phyloP scores from a whole-genome alignment of 306 rosid species.

The Styphnolobium japonicum region DNA sequence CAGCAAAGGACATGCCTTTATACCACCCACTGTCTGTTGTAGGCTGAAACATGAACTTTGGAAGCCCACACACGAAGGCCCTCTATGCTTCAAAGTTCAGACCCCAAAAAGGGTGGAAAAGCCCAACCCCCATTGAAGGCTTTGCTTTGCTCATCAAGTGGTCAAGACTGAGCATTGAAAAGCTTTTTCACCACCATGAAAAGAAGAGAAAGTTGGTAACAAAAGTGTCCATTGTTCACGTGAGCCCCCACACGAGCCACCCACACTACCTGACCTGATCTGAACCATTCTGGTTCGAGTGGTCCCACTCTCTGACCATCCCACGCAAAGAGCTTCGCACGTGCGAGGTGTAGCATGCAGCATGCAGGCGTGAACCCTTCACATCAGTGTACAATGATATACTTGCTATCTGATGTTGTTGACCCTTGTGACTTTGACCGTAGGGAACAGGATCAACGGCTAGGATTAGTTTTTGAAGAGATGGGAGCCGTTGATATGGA shows the following conservation, averaged over 20 bases:
- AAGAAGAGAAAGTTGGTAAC: conserved; percentile 57
- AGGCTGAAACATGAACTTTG: not conserved
- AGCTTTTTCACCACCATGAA: conserved; percentile 39
- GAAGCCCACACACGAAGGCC: conserved; percentile 32
- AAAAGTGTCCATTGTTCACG: conserved; percentile 34
- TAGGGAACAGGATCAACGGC: conserved; percentile 17
- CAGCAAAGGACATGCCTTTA: not conserved
- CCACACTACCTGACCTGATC: conserved; percentile 5
- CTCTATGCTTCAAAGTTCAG: not conserved
- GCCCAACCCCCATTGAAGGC: not conserved
- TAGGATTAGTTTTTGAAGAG: not conserved
- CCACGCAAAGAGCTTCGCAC: conserved; percentile 31
- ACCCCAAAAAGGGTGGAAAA: not conserved
- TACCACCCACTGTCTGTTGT: conserved; percentile 17
- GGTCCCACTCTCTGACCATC: conserved; percentile 23
- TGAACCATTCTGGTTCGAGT: conserved; percentile 8
- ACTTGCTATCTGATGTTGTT: conserved; percentile 4
- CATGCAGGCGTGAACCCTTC: conserved; percentile 19
- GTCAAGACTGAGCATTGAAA: conserved; percentile 25
- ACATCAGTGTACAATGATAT: conserved; percentile 9
- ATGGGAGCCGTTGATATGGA: conserved; percentile 12
- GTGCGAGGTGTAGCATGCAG: conserved; percentile 32
- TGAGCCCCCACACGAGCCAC: conserved; percentile 38
- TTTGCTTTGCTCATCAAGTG: not conserved
- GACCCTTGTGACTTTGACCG: conserved; percentile 24